Conservation (phyloP, 495 filamentous ascomycete species). For the Tetracladium setigerum region DNA sequence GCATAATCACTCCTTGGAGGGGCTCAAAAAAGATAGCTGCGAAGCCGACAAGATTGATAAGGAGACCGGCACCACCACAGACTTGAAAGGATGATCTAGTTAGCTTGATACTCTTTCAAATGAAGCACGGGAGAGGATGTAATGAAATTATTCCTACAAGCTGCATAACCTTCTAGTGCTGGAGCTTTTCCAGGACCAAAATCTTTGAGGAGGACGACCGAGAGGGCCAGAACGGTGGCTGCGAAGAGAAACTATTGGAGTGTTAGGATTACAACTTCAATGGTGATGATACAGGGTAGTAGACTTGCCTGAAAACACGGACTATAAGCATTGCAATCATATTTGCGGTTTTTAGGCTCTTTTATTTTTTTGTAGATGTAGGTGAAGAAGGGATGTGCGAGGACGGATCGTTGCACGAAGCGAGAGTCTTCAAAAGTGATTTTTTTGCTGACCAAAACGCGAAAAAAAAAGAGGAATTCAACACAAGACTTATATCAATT, state of each 20-base stretch:
- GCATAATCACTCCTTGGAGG: conserved; percentile 30
- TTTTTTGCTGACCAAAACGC: not conserved
- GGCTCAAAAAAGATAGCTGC: conserved; percentile 29
- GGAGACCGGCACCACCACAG: conserved; percentile 39
- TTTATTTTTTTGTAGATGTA: not conserved
- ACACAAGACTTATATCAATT: not conserved
- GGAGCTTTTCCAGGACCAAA: conserved; percentile 9
- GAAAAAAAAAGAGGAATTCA: no score
- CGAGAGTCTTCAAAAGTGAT: not conserved
- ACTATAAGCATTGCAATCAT: conserved; percentile 15
- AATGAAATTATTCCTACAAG: not conserved
- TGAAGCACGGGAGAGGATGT: no score
- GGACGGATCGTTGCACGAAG: not conserved
- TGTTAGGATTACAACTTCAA: not conserved
- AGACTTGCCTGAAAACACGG: conserved; percentile 14
- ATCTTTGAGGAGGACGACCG: conserved; percentile 10
- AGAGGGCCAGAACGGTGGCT: conserved; percentile 14
- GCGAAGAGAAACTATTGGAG: conserved; percentile 12
- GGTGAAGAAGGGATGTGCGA: not conserved
- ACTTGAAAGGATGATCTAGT: conserved; percentile 32
- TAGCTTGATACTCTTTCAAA: conserved; percentile 17
- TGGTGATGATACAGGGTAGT: not conserved
- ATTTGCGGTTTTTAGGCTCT: not conserved
- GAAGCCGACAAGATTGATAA: conserved; percentile 33
- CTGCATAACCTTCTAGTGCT: conserved; percentile 10